These are phyloP conservation scores for Liriodendron chinense DNA, from an alignment of 164 flowering plant genomes.

Conservation along the genomic window DNA sequence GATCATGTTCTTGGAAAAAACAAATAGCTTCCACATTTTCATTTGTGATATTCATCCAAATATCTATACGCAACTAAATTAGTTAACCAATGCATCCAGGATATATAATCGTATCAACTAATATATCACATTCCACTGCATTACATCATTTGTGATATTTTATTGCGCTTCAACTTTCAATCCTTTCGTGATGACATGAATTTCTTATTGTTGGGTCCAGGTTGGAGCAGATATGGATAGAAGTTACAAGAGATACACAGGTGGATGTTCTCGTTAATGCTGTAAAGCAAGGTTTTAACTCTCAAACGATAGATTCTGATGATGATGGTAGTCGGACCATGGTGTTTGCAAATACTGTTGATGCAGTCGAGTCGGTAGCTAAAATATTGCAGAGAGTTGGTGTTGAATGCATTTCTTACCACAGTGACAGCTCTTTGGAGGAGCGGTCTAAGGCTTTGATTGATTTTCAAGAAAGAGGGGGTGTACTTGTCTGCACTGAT, in stretches of 20 bases:
- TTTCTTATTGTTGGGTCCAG: constrained; percentile 29
- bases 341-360: constrained; percentile 98
- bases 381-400: constrained; percentile 64
- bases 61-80: too few relatives aligned
- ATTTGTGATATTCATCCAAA: too few relatives aligned
- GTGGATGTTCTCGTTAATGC: constrained; percentile 81
- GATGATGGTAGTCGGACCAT: constrained; percentile 58
- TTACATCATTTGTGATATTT: neutral
- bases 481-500: constrained; percentile 93
- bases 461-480: constrained; percentile 71
- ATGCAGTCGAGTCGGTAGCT: constrained; percentile 84
- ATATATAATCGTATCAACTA: too few relatives aligned
- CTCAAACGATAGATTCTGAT: constrained; percentile 21
- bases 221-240: constrained; percentile 85
- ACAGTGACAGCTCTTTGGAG: constrained; percentile 66
- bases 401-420: constrained; percentile 65
- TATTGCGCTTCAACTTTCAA: neutral
- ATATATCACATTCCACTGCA: neutral
- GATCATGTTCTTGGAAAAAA: too few relatives aligned
- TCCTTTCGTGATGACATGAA: neutral
- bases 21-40: too few relatives aligned
- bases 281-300: constrained; percentile 42
- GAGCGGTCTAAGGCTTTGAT: constrained; percentile 59
- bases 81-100: too few relatives aligned
- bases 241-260: constrained; percentile 75